Evolutionary conservation across 2,329 filamentous ascomycete genomes (phyloP), one percentile per base, ranked within the genome.

Genomic region (Xylariaceae sp.): DNA sequence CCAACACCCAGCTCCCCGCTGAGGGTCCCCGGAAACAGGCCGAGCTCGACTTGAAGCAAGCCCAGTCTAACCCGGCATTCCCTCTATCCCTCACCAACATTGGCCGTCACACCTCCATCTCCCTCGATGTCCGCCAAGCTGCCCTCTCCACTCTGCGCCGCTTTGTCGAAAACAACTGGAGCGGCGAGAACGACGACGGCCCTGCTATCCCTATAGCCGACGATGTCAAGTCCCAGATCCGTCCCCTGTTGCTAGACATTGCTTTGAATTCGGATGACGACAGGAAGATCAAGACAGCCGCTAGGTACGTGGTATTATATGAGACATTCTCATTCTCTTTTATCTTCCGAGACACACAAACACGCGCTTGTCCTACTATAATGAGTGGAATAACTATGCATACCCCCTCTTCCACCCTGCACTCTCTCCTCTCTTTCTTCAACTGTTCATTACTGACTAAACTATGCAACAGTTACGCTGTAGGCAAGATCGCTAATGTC

Each of bases 401-500:
- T 37, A 33, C 22, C 34, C 16, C 27, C 22, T 22, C 17, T 12
- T 37, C 17, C 23, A 23, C 41, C 37, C 29, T 21, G 42, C 34
- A 40, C 29, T 44, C 55, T 29, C 20, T 25, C 42, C 35, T 27
- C 32, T 20, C 34, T 25, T 23, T 47, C 23, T 19, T 19, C 17
- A 10, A 8, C 37, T 12, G 36, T n/a, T 22, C 41, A 6, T 42
- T 12, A 34, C 47, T 56, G 16, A 52, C 50, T 22, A 19, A 12
- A 16, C 14, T 16, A 47, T 39, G 42, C 11, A 20, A 43, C 40
- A 83, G 81, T 65, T 82, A 77, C 56, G 79, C 86, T 5, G 88
- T 96, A 51, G 92, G 90, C 73, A 97, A 95, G 71, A 95, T 98
- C 57, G 93, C 93, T 45, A 86, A 83, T 53, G 81, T 85, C 60